These are phyloP conservation scores for Ehretia macrophylla DNA, from an alignment of 257 asterid species.

Conservation along the genomic window DNA sequence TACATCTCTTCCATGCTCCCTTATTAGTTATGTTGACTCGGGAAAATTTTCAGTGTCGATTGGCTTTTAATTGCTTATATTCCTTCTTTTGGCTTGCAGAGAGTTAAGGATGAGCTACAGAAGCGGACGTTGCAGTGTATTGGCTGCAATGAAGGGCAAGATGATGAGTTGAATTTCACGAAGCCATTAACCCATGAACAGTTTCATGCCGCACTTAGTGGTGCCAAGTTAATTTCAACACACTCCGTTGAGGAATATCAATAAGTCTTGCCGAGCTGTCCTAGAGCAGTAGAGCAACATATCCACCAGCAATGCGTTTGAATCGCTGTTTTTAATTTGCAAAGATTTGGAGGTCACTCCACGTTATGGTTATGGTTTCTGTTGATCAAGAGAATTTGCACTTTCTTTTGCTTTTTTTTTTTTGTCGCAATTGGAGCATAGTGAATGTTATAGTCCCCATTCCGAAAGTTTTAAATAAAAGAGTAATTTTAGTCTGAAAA, in stretches of 20 bases:
- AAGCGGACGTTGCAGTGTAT: conserved; percentile 30
- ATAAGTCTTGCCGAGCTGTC: conserved; percentile 32
- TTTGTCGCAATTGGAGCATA: too few species aligned
- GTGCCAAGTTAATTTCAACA: conserved; percentile 30
- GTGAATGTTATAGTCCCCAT: too few species aligned
- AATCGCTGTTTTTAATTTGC: too few species aligned
- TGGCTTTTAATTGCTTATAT: not conserved
- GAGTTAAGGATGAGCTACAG: conserved; percentile 61
- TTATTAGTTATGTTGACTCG: too few species aligned
- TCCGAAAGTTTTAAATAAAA: too few species aligned
- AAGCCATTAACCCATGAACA: conserved; percentile 60
- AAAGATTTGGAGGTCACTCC: too few species aligned
- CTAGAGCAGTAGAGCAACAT: conserved; percentile 24
- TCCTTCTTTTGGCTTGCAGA: conserved; percentile 35
- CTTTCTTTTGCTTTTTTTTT: too few species aligned
- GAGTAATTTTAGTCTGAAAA: too few species aligned
- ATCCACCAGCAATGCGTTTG: conserved; percentile 20
- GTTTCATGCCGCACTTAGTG: conserved; percentile 45
- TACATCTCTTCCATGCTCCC: too few species aligned
- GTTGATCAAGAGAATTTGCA: too few species aligned
- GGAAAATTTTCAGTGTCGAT: too few species aligned
- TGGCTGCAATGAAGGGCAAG: conserved; percentile 23
- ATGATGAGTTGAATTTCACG: conserved; percentile 28
- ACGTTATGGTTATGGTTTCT: too few species aligned
- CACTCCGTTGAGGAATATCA: conserved; percentile 34